Conservation (phyloP, 1,139 yeast species). For the Kodamaea alishanica region DNA sequence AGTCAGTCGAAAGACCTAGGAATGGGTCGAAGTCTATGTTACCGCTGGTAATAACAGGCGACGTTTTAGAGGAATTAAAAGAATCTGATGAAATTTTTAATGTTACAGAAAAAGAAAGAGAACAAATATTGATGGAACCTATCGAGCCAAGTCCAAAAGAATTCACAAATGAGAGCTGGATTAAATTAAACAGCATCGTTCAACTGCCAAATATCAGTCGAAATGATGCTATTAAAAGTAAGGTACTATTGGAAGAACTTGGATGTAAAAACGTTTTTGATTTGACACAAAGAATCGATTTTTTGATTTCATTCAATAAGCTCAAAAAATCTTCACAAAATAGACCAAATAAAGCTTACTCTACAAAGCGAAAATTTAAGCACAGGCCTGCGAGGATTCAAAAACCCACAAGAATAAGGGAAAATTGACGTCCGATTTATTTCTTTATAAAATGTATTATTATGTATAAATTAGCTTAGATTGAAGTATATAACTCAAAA, state of each 20-base stretch:
- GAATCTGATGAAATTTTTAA: too few relatives aligned
- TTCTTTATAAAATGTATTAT: not conserved
- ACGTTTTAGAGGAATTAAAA: too few relatives aligned
- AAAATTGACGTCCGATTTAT: too few relatives aligned
- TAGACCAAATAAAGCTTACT: too few relatives aligned
- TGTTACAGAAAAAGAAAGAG: too few relatives aligned
- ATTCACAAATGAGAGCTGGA: slow-evolving; percentile 11
- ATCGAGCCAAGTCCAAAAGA: not conserved
- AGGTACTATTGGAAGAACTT: slow-evolving; percentile 8
- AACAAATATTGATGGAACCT: not conserved
- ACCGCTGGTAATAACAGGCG: too few relatives aligned
- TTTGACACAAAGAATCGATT: slow-evolving; percentile 13
- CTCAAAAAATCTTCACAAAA: not conserved
- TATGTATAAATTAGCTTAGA: not conserved
- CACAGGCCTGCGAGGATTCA: too few relatives aligned
- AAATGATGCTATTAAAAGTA: slow-evolving; percentile 14
- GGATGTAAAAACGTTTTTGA: slow-evolving; percentile 11
- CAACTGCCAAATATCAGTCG: slow-evolving; percentile 12
- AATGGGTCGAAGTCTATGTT: not conserved
- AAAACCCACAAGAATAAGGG: too few relatives aligned
- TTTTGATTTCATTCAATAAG: slow-evolving; percentile 10
- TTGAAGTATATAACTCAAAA: not conserved
- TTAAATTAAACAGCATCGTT: slow-evolving; percentile 12
- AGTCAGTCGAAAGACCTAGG: not conserved
- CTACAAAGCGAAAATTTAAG: too few relatives aligned